phyloP scores from a whole-genome alignment of 768 basidiomycete genomes.

The Naganishia kalamii region DNA sequence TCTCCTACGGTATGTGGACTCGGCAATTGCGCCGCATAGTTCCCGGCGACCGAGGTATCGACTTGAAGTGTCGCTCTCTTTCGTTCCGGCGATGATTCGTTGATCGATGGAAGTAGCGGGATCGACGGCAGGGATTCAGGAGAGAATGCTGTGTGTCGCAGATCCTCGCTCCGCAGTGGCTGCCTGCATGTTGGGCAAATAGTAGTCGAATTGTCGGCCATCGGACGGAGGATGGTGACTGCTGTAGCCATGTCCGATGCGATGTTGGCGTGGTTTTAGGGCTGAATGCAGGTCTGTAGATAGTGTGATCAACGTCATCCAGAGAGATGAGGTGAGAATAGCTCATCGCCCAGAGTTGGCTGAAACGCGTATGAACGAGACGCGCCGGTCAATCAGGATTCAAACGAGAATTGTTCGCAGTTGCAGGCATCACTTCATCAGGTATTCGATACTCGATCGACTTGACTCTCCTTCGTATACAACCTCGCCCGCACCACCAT shows the following conservation, averaged over 20 bases:
- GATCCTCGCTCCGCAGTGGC: not conserved
- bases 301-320: too few species aligned
- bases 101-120: not conserved
- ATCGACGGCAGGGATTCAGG: slow-evolving; percentile 5
- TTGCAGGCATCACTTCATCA: too few species aligned
- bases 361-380: too few species aligned
- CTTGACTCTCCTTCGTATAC: not conserved
- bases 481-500: not conserved
- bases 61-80: not conserved
- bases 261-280: not conserved
- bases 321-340: too few species aligned
- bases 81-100: not conserved
- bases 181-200: slow-evolving; percentile 6
- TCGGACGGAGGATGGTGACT: not conserved
- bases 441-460: too few species aligned
- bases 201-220: not conserved
- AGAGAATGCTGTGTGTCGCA: not conserved
- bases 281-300: too few species aligned
- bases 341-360: too few species aligned
- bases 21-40: not conserved
- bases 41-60: not conserved
- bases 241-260: slow-evolving; percentile 2
- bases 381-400: too few species aligned
- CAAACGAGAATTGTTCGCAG: too few species aligned
- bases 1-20: slow-evolving; percentile 11